Evolutionary conservation across 1,284 basidiomycete genomes (phyloP).

Genomic region (Cryptococcus sp.): DNA sequence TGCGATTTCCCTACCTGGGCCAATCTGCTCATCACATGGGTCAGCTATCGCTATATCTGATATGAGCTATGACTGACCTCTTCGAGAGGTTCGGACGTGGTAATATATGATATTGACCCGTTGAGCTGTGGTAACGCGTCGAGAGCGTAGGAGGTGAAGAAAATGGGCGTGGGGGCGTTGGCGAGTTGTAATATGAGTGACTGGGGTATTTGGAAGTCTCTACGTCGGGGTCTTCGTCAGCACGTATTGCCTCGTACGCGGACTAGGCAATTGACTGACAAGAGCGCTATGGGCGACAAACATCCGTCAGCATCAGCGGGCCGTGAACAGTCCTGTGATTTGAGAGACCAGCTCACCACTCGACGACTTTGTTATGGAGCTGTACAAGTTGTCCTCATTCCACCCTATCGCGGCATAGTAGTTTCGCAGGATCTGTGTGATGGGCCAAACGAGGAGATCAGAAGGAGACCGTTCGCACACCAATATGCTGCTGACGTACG

Average conservation of each 20-base stretch:
- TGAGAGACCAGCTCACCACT: conserved; percentile 63
- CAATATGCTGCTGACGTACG: conserved; percentile 6
- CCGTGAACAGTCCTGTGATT: background rate
- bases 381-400: conserved; percentile 94
- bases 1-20: conserved; percentile 69
- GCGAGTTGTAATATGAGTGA: conserved; percentile 67
- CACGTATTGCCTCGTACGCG: no score
- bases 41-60: background rate
- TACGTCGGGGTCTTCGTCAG: conserved; percentile 2
- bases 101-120: conserved; percentile 92
- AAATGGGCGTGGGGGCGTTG: conserved; percentile 84
- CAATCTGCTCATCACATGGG: conserved; percentile 31
- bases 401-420: conserved; percentile 91
- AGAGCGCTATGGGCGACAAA: no score
- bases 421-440: conserved; percentile 27
- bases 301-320: background rate
- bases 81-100: conserved; percentile 77
- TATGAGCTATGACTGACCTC: conserved; percentile 54
- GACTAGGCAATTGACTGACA: no score
- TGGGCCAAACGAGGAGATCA: conserved; percentile 2
- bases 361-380: conserved; percentile 84
- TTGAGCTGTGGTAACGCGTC: conserved; percentile 87
- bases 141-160: conserved; percentile 88
- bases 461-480: background rate
- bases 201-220: conserved; percentile 47